These are phyloP conservation scores for Ceriops tagal DNA, from an alignment of 345 rosid genomes.

Conservation along the genomic window DNA sequence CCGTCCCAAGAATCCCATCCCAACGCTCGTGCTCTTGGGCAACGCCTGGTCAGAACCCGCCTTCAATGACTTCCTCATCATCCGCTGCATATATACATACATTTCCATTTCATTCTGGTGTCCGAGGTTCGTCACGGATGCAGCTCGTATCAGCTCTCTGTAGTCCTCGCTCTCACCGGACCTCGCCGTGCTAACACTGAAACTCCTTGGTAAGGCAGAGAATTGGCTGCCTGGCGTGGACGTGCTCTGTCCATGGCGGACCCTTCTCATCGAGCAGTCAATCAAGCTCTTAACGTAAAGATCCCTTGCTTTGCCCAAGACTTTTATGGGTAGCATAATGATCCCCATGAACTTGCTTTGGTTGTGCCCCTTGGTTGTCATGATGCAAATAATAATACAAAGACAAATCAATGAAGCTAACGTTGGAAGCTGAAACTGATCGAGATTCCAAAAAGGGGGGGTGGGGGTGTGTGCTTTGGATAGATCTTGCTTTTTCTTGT, in stretches of 20 bases:
- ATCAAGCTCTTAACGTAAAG: slow-evolving; percentile 62
- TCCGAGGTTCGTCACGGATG: slow-evolving; percentile 49
- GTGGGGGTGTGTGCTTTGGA: too few species aligned
- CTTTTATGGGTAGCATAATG: slow-evolving; percentile 42
- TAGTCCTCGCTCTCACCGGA: slow-evolving; percentile 46
- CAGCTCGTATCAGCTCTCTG: slow-evolving; percentile 62
- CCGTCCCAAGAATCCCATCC: slow-evolving; percentile 44
- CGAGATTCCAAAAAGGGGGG: neutral
- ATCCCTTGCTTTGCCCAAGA: slow-evolving; percentile 58
- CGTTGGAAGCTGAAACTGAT: neutral
- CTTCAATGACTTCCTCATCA: slow-evolving; percentile 1
- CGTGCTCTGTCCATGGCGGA: slow-evolving; percentile 21
- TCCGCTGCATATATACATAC: slow-evolving; percentile 31
- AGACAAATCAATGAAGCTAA: neutral
- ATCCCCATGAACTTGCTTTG: slow-evolving; percentile 49
- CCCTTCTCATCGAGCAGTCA: slow-evolving; percentile 30
- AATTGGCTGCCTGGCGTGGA: slow-evolving; percentile 17
- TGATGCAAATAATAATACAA: slow-evolving; percentile 1
- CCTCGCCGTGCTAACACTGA: slow-evolving; percentile 40
- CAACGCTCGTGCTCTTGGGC: slow-evolving; percentile 52
- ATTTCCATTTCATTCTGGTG: slow-evolving; percentile 51
- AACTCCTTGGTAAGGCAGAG: slow-evolving; percentile 50
- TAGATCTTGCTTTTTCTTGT: neutral
- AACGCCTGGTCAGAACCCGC: slow-evolving; percentile 18
- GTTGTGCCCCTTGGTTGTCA: slow-evolving; percentile 33